Evolutionary conservation across 1,139 yeast genomes (phyloP).

Genomic region (Pneumocystis sp.): DNA sequence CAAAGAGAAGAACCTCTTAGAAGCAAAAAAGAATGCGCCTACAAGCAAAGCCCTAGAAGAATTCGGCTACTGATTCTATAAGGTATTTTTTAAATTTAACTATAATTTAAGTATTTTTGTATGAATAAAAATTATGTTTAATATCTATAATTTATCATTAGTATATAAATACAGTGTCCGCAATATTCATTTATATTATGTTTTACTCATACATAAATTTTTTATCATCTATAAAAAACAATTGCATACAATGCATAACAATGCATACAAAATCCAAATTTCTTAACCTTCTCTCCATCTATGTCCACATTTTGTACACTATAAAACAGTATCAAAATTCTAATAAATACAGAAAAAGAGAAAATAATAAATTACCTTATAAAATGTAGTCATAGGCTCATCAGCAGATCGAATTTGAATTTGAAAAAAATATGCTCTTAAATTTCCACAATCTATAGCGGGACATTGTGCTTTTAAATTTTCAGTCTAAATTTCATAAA

Average conservation of each 20-base stretch:
- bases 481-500: slow-evolving; percentile 17
- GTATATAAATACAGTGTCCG: background rate
- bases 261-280: background rate
- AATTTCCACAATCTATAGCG: slow-evolving; percentile 66
- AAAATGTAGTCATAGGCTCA: slow-evolving; percentile 90
- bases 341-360: background rate
- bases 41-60: background rate
- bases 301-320: slow-evolving; percentile 77
- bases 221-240: background rate
- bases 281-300: slow-evolving; percentile 88
- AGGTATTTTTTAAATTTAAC: background rate
- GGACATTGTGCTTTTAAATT: slow-evolving; percentile 56
- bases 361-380: slow-evolving; percentile 23
- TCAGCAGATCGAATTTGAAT: slow-evolving; percentile 87
- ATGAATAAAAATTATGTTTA: background rate
- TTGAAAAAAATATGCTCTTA: slow-evolving; percentile 91
- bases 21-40: slow-evolving; percentile 62
- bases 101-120: background rate
- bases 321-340: background rate
- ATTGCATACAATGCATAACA: background rate
- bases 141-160: background rate
- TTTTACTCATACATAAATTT: background rate
- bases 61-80: background rate
- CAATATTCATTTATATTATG: background rate
- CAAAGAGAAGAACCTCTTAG: slow-evolving; percentile 75